These are phyloP conservation scores for Glonium stellatum DNA, from an alignment of 495 filamentous ascomycete genomes.

Conservation along the genomic window DNA sequence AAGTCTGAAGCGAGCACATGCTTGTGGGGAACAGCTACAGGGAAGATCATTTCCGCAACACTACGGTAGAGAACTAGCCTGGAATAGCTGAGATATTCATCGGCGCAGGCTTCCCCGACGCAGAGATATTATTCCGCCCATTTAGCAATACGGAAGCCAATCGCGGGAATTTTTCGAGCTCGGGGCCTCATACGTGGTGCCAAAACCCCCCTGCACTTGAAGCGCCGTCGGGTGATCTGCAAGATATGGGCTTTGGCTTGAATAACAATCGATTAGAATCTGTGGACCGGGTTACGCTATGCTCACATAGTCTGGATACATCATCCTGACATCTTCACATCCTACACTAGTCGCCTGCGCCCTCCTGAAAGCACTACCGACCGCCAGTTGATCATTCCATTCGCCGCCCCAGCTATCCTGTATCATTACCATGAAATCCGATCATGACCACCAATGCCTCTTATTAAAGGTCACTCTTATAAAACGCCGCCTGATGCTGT, in stretches of 20 bases:
- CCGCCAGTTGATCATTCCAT: not conserved
- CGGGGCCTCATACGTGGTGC: not conserved
- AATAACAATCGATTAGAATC: not conserved
- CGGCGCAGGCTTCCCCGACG: not conserved
- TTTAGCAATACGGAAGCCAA: not conserved
- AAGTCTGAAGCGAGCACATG: not conserved
- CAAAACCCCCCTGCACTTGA: not conserved
- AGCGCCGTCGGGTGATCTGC: not conserved
- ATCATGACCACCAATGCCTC: not conserved
- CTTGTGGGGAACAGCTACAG: not conserved
- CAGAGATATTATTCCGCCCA: conserved; percentile 3
- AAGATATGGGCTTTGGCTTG: not conserved
- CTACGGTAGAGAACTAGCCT: not conserved
- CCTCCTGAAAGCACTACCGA: too few relatives aligned
- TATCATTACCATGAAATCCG: not conserved
- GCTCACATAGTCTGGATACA: not conserved
- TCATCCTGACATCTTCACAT: too few relatives aligned
- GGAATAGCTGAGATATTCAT: not conserved
- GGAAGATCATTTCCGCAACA: not conserved
- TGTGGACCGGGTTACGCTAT: not conserved
- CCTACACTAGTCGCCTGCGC: too few relatives aligned
- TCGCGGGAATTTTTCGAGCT: not conserved
- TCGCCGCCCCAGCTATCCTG: not conserved
- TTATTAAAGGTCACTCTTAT: not conserved
- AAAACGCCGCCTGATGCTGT: conserved; percentile 7